Evolutionary conservation across 495 filamentous ascomycete species (phyloP).

Genomic region (Aspergillus steynii): DNA sequence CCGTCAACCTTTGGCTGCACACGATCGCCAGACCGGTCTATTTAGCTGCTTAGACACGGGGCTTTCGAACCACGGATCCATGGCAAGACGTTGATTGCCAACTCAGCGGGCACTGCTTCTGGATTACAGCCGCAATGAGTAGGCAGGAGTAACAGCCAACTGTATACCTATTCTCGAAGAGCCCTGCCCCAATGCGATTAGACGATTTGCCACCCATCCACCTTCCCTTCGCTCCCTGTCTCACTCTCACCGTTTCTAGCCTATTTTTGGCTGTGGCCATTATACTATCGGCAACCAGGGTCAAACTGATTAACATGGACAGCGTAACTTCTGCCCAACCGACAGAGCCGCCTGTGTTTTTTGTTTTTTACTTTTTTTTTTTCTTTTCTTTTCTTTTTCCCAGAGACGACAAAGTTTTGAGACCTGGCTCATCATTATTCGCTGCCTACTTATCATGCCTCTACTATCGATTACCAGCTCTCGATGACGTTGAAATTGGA

Average conservation of each 20-base stretch:
- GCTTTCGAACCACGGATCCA: constrained; percentile 27
- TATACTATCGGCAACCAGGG: constrained; percentile 36
- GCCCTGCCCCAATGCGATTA: constrained; percentile 29
- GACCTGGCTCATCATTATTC: neutral
- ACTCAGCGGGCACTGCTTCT: constrained; percentile 31
- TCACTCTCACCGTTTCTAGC: constrained; percentile 26
- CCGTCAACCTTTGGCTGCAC: constrained; percentile 18
- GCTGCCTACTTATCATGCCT: neutral
- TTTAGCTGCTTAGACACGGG: constrained; percentile 22
- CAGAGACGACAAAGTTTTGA: neutral
- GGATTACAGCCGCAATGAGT: constrained; percentile 27
- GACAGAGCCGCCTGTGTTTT: neutral
- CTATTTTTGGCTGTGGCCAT: constrained; percentile 26
- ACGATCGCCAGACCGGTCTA: constrained; percentile 30
- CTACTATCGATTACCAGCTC: neutral
- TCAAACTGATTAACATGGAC: constrained; percentile 23
- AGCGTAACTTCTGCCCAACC: constrained; percentile 31
- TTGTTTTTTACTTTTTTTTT: neutral
- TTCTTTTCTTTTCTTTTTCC: neutral
- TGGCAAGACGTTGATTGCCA: constrained; percentile 40
- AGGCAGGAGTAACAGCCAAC: constrained; percentile 22
- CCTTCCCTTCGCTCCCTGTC: constrained; percentile 30
- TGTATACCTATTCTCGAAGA: constrained; percentile 20
- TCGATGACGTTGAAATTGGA: constrained; percentile 48
- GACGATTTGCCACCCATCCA: constrained; percentile 35